These are phyloP conservation scores for Tolypocladium inflatum DNA, from an alignment of 2,329 filamentous ascomycete species.

Conservation along the genomic window DNA sequence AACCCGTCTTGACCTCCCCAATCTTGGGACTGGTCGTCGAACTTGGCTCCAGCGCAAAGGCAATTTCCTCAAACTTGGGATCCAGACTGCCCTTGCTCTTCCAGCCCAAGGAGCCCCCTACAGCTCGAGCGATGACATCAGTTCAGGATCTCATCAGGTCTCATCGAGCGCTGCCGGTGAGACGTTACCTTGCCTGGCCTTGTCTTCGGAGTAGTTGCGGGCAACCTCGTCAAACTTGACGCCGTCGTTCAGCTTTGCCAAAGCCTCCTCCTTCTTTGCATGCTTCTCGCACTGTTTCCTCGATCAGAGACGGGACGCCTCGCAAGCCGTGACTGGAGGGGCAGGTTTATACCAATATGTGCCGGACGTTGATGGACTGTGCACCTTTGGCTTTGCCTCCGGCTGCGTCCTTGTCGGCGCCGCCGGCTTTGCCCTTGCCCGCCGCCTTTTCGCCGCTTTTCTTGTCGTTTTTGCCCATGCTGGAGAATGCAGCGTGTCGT, in stretches of 20 bases:
- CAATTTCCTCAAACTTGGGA: conserved; percentile 61
- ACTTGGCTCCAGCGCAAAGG: conserved; percentile 59
- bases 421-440: conserved; percentile 19
- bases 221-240: conserved; percentile 69
- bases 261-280: conserved; percentile 66
- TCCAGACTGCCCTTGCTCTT: conserved; percentile 60
- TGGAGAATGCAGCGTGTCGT: conserved; percentile 1
- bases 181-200: conserved; percentile 51
- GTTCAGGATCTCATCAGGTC: not conserved
- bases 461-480: conserved; percentile 31
- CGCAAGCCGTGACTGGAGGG: not conserved
- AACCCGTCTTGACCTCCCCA: conserved; percentile 62
- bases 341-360: conserved; percentile 46
- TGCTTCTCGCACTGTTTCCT: conserved; percentile 58
- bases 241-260: conserved; percentile 57
- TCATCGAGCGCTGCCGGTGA: not conserved
- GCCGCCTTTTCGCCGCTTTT: conserved; percentile 28
- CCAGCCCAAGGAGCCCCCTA: conserved; percentile 65
- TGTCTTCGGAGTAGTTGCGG: conserved; percentile 64
- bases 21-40: conserved; percentile 54
- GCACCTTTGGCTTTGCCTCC: conserved; percentile 42
- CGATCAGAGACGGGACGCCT: not conserved
- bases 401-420: conserved; percentile 19
- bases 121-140: not conserved
- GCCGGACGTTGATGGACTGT: conserved; percentile 62